Conservation (phyloP, 495 filamentous ascomycete species). For the Podospora conica region DNA sequence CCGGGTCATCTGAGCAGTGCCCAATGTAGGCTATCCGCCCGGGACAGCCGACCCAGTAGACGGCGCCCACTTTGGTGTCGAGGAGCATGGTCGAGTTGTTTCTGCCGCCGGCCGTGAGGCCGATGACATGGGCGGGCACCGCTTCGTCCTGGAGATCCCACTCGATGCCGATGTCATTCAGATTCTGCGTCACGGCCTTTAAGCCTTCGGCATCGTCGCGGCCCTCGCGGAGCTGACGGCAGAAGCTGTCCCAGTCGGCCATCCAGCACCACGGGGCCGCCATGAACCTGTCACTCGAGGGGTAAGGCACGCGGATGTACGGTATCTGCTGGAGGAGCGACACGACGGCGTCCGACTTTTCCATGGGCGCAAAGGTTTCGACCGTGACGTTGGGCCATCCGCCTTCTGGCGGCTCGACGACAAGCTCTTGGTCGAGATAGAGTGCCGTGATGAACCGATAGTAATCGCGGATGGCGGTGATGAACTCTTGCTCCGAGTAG, state of each 20-base stretch:
- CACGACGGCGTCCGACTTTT: slow-evolving; percentile 19
- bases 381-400: slow-evolving; percentile 24
- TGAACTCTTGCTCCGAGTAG: slow-evolving; percentile 15
- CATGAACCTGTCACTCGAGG: too few relatives aligned
- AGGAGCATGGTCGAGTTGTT: slow-evolving; percentile 9
- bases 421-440: slow-evolving; percentile 13
- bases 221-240: not conserved
- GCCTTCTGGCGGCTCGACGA: slow-evolving; percentile 18
- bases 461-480: slow-evolving; percentile 14
- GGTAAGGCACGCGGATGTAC: too few relatives aligned
- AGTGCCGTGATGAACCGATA: slow-evolving; percentile 20
- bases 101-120: slow-evolving; percentile 1
- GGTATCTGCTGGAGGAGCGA: slow-evolving; percentile 20
- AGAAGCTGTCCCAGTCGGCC: not conserved
- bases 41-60: slow-evolving; percentile 5
- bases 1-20: not conserved
- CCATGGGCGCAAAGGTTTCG: slow-evolving; percentile 4
- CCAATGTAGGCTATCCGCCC: not conserved
- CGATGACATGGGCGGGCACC: slow-evolving; percentile 9
- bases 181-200: not conserved
- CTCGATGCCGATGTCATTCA: not conserved
- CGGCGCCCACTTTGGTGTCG: slow-evolving; percentile 16
- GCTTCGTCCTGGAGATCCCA: not conserved
- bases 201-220: not conserved
- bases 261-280: not conserved